These are phyloP conservation scores for Sporothrix pallida DNA, from an alignment of 2,329 filamentous ascomycete species.

Conservation along the genomic window DNA sequence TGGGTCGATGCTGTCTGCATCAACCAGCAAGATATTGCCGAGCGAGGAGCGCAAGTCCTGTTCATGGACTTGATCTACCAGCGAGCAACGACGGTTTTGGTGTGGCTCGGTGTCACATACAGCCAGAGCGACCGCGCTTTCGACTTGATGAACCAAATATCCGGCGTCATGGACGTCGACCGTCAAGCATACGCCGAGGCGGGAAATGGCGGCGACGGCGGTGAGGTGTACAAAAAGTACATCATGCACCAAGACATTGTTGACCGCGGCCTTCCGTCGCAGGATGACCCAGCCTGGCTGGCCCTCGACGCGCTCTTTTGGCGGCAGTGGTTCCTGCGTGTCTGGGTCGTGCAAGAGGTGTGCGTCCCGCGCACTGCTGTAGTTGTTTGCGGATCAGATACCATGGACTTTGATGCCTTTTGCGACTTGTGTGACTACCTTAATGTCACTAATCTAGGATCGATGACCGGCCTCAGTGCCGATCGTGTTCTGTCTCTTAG, in stretches of 20 bases:
- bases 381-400: neutral
- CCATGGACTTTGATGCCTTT: constrained; percentile 9
- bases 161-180: neutral
- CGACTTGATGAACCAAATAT: neutral
- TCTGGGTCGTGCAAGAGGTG: constrained; percentile 22
- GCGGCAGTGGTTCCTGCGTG: constrained; percentile 18
- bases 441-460: neutral
- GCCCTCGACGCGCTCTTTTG: constrained; percentile 15
- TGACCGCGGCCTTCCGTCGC: neutral
- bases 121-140: constrained; percentile 14
- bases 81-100: neutral
- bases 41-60: neutral
- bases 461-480: neutral
- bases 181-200: neutral
- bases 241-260: neutral
- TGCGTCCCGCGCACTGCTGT: neutral
- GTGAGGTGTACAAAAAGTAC: neutral
- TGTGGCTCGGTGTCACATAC: constrained; percentile 16
- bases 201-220: neutral
- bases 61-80: constrained; percentile 14
- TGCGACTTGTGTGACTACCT: constrained; percentile 6
- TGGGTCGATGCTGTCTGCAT: constrained; percentile 24
- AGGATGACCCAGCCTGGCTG: constrained; percentile 1
- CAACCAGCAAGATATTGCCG: constrained; percentile 9
- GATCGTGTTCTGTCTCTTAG: constrained; percentile 11